These are phyloP conservation scores for Candida hispaniensis DNA, from an alignment of 805 yeast species.

Conservation along the genomic window DNA sequence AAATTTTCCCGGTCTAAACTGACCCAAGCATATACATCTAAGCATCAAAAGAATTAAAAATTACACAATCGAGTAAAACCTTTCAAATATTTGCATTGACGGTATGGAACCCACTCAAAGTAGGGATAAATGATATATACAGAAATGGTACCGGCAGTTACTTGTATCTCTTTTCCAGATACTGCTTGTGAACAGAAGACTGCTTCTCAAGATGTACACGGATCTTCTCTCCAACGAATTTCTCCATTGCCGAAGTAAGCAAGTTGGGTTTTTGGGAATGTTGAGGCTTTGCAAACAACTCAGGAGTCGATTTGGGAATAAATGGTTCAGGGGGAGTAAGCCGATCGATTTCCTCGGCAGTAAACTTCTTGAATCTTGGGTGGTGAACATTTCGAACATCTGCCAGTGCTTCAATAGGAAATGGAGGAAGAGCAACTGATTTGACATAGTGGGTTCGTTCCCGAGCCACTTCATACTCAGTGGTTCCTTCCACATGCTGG, in stretches of 20 bases:
- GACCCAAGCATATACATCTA: too few relatives aligned
- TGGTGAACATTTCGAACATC: conserved; percentile 77
- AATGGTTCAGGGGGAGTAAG: conserved; percentile 73
- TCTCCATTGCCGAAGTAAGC: conserved; percentile 45
- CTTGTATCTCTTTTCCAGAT: conserved; percentile 22
- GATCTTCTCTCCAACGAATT: conserved; percentile 38
- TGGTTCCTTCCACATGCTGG: conserved; percentile 31
- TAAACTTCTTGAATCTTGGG: conserved; percentile 59
- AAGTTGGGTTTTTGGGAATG: conserved; percentile 28
- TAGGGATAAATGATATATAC: too few relatives aligned
- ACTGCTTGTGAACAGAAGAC: conserved; percentile 18
- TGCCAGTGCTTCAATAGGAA: conserved; percentile 73
- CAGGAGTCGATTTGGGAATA: conserved; percentile 39
- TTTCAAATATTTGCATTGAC: too few relatives aligned
- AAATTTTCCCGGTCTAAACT: too few relatives aligned
- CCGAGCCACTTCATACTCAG: conserved; percentile 38
- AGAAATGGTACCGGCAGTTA: too few relatives aligned
- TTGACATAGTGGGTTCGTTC: conserved; percentile 68
- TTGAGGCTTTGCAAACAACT: conserved; percentile 29
- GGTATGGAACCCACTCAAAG: too few relatives aligned
- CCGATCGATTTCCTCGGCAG: conserved; percentile 50
- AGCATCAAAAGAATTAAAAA: too few relatives aligned
- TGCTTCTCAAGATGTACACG: too few relatives aligned
- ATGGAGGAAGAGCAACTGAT: conserved; percentile 55
- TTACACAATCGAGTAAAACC: too few relatives aligned